Evolutionary conservation across 768 basidiomycete genomes (phyloP).

Genomic region (Rickenella mellea): DNA sequence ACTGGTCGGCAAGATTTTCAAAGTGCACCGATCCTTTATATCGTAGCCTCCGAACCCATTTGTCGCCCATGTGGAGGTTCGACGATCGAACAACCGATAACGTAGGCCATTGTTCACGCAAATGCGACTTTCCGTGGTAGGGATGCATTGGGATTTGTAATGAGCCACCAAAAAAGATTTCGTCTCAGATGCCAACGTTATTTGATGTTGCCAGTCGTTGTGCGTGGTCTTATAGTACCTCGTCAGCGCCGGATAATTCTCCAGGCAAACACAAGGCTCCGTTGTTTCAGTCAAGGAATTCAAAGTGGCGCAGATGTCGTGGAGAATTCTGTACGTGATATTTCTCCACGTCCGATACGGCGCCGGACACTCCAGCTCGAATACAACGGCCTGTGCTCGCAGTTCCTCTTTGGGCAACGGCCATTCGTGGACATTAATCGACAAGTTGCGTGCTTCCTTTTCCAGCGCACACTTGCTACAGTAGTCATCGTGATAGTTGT

Average conservation of each 20-base stretch:
- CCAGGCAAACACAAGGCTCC: slow-evolving; percentile 11
- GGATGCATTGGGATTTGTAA: slow-evolving; percentile 14
- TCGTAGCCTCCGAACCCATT: slow-evolving; percentile 8
- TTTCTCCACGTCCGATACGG: slow-evolving; percentile 35
- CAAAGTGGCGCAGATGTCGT: slow-evolving; percentile 22
- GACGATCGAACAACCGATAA: slow-evolving; percentile 22
- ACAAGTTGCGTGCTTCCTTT: slow-evolving; percentile 9
- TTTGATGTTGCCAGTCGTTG: slow-evolving; percentile 12
- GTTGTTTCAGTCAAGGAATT: not conserved
- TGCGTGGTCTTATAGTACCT: slow-evolving; percentile 1
- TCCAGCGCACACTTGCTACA: slow-evolving; percentile 22
- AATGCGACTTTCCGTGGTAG: too few relatives aligned
- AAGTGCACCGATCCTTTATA: slow-evolving; percentile 17
- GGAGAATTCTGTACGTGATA: slow-evolving; percentile 27
- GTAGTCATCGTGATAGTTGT: too few relatives aligned
- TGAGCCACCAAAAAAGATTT: slow-evolving; percentile 24
- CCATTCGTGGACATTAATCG: slow-evolving; percentile 34
- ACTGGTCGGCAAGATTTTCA: slow-evolving; percentile 18
- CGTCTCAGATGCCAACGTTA: slow-evolving; percentile 26
- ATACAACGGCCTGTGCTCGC: slow-evolving; percentile 23
- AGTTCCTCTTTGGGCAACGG: slow-evolving; percentile 25
- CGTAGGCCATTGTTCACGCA: slow-evolving; percentile 20
- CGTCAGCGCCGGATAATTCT: slow-evolving; percentile 8
- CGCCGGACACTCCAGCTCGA: slow-evolving; percentile 31
- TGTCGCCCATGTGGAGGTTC: slow-evolving; percentile 6